Conservation (phyloP, 768 basidiomycete species). For the Scleroderma bovista region DNA sequence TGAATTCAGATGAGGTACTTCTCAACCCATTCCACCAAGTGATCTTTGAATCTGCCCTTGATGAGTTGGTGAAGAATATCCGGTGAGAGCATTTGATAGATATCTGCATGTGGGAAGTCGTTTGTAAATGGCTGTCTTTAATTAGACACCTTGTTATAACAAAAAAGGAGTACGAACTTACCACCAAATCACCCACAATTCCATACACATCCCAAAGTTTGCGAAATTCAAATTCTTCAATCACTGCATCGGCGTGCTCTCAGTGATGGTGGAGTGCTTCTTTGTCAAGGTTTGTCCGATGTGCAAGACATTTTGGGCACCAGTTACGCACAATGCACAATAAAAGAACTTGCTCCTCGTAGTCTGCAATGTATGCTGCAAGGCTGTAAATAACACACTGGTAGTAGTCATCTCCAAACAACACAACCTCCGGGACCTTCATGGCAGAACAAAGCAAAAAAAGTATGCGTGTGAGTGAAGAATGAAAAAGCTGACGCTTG, state of each 20-base stretch:
- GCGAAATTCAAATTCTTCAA: conserved; percentile 4
- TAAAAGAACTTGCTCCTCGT: conserved; percentile 16
- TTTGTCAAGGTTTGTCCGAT: not conserved
- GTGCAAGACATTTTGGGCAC: conserved; percentile 12
- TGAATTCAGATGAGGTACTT: not conserved
- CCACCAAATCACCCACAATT: not conserved
- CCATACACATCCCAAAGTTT: conserved; percentile 19
- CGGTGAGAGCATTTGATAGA: conserved; percentile 32
- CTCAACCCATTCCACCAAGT: conserved; percentile 31
- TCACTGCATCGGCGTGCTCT: conserved; percentile 15
- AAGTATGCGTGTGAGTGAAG: conserved; percentile 11
- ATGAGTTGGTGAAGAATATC: conserved; percentile 43
- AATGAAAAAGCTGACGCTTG: conserved; percentile 16
- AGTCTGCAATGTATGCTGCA: conserved; percentile 9
- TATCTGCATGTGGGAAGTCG: conserved; percentile 18
- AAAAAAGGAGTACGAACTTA: not conserved
- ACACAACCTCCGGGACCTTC: conserved; percentile 10
- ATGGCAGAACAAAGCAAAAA: conserved; percentile 7
- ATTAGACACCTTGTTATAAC: not conserved
- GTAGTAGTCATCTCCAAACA: conserved; percentile 16
- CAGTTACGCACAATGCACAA: conserved; percentile 11
- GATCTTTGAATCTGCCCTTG: conserved; percentile 42
- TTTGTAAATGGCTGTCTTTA: not conserved
- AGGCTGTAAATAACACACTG: conserved; percentile 7
- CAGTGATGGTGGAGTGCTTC: conserved; percentile 4